A percentile compares a stretch with the other conserved stretches of the same genome.
Evolutionary conservation across 768 basidiomycete genomes (phyloP).

Genomic region (Amanita phalloides): DNA sequence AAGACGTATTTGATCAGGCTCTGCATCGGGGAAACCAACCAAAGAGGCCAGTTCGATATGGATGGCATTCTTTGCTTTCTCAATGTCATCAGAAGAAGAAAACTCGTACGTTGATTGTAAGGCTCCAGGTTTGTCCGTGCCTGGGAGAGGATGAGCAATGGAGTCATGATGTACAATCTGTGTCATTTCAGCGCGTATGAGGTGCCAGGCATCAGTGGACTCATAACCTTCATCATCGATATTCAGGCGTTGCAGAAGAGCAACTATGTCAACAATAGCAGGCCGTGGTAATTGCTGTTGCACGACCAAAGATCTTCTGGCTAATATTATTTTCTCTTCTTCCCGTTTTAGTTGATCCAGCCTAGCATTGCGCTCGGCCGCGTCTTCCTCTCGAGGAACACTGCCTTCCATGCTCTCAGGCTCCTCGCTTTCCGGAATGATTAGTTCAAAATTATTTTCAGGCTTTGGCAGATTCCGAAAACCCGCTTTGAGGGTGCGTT

Average conservation of each 20-base stretch:
- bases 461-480: constrained; percentile 84
- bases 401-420: constrained; percentile 30
- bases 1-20: constrained; percentile 65
- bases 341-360: constrained; percentile 56
- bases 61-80: constrained; percentile 57
- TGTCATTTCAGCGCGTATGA: constrained; percentile 73
- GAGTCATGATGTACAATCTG: constrained; percentile 81
- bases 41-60: constrained; percentile 71
- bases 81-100: constrained; percentile 71
- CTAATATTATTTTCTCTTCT: constrained; percentile 72
- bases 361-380: constrained; percentile 81
- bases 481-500: constrained; percentile 68
- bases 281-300: constrained; percentile 82
- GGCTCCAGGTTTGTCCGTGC: constrained; percentile 68
- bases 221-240: constrained; percentile 35
- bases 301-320: constrained; percentile 71
- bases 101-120: constrained; percentile 57
- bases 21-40: constrained; percentile 82
- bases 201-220: constrained; percentile 38
- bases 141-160: constrained; percentile 79
- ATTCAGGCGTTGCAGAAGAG: constrained; percentile 49
- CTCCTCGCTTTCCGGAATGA: constrained; percentile 84
- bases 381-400: constrained; percentile 58
- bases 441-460: constrained; percentile 94
- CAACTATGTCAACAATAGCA: constrained; percentile 63